Base-by-base conservation (phyloP, 768 basidiomycete species). In the Suillus brevipes region DNA sequence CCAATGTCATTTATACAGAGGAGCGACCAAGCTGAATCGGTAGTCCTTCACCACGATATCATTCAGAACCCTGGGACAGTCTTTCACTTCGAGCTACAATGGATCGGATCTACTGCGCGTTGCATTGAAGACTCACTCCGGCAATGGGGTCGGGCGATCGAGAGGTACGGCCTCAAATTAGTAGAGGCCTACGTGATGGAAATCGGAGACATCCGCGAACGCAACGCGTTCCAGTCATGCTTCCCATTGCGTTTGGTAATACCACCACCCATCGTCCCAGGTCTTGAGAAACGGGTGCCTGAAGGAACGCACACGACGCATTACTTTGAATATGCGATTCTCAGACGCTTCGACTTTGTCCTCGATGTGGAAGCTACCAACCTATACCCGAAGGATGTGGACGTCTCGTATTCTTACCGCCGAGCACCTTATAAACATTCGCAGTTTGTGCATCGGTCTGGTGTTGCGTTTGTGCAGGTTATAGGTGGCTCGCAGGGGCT, bases 21-120 rank as follows among this genome's bases (percentile, higher is more conserved):
- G 78, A 95, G 92, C 71, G 90, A 93, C 74, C 90, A 94, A 70
- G 92, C 94, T 1, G 95, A 97, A 77, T 85, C 89, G 3, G 91
- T 93, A 20, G 84, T 96, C 37, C 81, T 98, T 31, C 96, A 98
- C 74, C 89, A 96, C 75, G 97, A 99, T 77, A 87, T 97, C 64
- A 91, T 97, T 61, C 97, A 98, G 75, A 98, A 98, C 72, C 92
- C 94, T 0, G 86, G 83, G n/a, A 97, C 91, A 36, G 93, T 92
- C 65, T 97, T 97, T 79, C 97, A 99, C 76, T 95, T 99, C 70
- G 96, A 99, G 76, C 82, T 99, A 36, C 93, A 97, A 66, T 99
- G 97, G 97, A 90, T 99, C 47, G 95, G 94, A 3, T 91, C 95
- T 2, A 95, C 95, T 1, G 94, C 95, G 28, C 87, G 92, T 25